These are phyloP conservation scores for Isabelozyma pseudorhagii DNA, from an alignment of 805 yeast genomes.

Conservation along the genomic window DNA sequence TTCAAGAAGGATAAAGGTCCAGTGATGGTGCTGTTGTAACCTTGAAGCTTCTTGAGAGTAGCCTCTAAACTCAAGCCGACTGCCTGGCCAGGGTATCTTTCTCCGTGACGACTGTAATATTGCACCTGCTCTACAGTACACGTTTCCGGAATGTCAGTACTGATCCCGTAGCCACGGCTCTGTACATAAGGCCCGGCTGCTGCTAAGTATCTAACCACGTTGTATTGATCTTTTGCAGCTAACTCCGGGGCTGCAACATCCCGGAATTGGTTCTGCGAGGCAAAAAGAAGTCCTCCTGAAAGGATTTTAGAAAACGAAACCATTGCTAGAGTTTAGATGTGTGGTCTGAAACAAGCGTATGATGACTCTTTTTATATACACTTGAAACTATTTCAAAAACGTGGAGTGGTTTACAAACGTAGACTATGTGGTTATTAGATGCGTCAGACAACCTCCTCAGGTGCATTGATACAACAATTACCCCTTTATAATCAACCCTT, in stretches of 20 bases:
- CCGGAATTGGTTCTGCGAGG: slow-evolving; percentile 21
- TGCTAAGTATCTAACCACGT: slow-evolving; percentile 47
- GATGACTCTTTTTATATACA: too few species aligned
- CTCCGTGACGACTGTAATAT: slow-evolving; percentile 71
- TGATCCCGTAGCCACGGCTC: slow-evolving; percentile 49
- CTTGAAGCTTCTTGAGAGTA: slow-evolving; percentile 12
- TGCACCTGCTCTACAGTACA: slow-evolving; percentile 63
- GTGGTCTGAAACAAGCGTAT: not conserved
- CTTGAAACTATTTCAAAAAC: not conserved
- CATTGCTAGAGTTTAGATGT: slow-evolving; percentile 12
- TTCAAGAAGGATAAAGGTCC: slow-evolving; percentile 51
- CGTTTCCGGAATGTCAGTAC: slow-evolving; percentile 40
- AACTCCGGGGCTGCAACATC: slow-evolving; percentile 32
- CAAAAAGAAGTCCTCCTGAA: slow-evolving; percentile 29
- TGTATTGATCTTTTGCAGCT: slow-evolving; percentile 38
- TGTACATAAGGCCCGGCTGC: slow-evolving; percentile 53
- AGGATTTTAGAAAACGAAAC: slow-evolving; percentile 28
- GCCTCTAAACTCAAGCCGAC: slow-evolving; percentile 14
- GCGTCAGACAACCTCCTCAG: too few species aligned
- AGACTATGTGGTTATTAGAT: too few species aligned
- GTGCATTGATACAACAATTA: too few species aligned
- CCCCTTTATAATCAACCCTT: too few species aligned
- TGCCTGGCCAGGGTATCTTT: slow-evolving; percentile 48
- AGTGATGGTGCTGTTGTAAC: slow-evolving; percentile 16
- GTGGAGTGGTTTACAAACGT: not conserved